phyloP scores from a whole-genome alignment of 2,329 filamentous ascomycete species.

The Stachybotrys elegans region DNA sequence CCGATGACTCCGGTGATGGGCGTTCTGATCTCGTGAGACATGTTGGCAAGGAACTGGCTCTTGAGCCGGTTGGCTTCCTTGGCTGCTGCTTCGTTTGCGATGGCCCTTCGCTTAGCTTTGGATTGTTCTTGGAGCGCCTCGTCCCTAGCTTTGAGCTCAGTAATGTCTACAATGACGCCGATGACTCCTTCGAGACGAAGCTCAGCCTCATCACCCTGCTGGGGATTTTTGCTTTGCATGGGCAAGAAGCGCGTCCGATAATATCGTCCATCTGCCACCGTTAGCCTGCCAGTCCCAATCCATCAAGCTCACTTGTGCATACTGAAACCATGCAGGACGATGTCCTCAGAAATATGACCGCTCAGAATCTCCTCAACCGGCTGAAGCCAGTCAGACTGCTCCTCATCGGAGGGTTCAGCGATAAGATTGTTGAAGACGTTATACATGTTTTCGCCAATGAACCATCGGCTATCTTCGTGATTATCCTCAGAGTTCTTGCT shows the following conservation, averaged over 20 bases:
- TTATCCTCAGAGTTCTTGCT: constrained; percentile 34
- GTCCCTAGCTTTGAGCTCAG: constrained; percentile 63
- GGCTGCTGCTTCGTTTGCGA: constrained; percentile 72
- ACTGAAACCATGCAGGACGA: constrained; percentile 58
- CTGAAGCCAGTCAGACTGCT: constrained; percentile 44
- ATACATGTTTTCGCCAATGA: constrained; percentile 58
- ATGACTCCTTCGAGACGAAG: constrained; percentile 65
- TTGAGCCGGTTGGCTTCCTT: constrained; percentile 78
- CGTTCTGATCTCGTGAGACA: constrained; percentile 76
- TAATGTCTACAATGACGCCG: constrained; percentile 76
- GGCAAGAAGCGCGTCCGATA: constrained; percentile 70
- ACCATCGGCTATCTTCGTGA: constrained; percentile 38
- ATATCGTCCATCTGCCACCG: constrained; percentile 57
- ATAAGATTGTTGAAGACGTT: constrained; percentile 54
- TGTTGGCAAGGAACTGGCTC: constrained; percentile 74
- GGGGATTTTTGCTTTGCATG: constrained; percentile 51
- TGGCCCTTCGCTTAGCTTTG: constrained; percentile 62
- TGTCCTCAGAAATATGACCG: constrained; percentile 54
- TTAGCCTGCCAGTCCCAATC: too few species aligned
- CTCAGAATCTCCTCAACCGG: constrained; percentile 61
- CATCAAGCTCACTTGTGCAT: constrained; percentile 21
- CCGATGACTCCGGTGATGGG: constrained; percentile 78
- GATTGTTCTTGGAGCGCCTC: constrained; percentile 58
- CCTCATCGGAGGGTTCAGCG: constrained; percentile 34
- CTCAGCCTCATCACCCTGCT: constrained; percentile 42